phyloP scores from a whole-genome alignment of 1,284 basidiomycete genomes.

The Microbotryum intermedium region DNA sequence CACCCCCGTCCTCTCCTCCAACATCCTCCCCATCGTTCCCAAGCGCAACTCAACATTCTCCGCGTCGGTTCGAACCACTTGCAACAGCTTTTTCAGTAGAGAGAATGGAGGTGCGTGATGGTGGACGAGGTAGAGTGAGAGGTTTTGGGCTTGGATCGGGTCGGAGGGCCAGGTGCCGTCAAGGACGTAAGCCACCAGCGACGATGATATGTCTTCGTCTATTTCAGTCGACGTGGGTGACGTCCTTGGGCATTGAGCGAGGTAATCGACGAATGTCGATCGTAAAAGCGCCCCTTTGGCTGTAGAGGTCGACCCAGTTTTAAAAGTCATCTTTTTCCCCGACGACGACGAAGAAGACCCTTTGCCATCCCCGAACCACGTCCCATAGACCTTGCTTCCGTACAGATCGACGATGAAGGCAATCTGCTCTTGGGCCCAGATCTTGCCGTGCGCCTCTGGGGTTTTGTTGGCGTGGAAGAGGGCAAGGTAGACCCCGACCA shows the following conservation, averaged over 20 bases:
- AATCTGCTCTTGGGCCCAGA: conserved; percentile 7
- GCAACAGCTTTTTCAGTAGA: background rate
- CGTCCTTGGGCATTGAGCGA: background rate
- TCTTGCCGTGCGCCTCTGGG: background rate
- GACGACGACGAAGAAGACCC: background rate
- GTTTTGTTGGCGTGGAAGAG: conserved; percentile 49
- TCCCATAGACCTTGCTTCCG: conserved; percentile 1
- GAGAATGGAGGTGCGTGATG: conserved; percentile 4
- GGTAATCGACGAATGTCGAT: conserved; percentile 16
- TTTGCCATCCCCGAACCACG: conserved; percentile 5
- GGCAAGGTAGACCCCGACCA: conserved; percentile 62
- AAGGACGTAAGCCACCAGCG: background rate
- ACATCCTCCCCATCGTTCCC: background rate
- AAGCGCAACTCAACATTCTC: conserved; percentile 1
- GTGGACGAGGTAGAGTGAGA: background rate
- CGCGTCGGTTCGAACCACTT: background rate
- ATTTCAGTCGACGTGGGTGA: background rate
- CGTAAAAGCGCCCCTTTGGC: conserved; percentile 17
- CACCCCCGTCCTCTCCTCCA: background rate
- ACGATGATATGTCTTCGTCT: background rate
- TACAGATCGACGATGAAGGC: conserved; percentile 21
- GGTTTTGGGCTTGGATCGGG: background rate
- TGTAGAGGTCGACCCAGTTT: background rate
- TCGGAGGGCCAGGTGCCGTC: background rate
- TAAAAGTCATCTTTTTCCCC: background rate